Evolutionary conservation across 1,139 yeast genomes (phyloP).

Genomic region (Blastobotrys persicus): DNA sequence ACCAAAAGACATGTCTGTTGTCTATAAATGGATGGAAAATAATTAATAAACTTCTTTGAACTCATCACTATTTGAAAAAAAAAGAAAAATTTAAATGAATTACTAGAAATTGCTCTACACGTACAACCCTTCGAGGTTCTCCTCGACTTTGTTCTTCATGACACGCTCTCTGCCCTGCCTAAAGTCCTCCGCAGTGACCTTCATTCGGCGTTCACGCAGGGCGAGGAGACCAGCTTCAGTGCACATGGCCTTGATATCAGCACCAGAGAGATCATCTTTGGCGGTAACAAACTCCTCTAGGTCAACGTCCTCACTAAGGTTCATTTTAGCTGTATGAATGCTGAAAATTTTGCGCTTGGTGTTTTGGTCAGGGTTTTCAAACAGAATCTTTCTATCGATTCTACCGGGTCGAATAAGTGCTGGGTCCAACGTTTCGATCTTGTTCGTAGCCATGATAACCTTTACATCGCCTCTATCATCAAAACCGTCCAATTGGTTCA

Average conservation of each 20-base stretch:
- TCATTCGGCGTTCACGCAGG: slow-evolving; percentile 96
- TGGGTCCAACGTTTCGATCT: slow-evolving; percentile 92
- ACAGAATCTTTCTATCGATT: slow-evolving; percentile 93
- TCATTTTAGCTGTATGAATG: slow-evolving; percentile 96
- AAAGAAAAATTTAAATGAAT: too few relatives aligned
- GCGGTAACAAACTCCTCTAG: slow-evolving; percentile 86
- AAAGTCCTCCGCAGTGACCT: slow-evolving; percentile 93
- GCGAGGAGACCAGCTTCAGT: slow-evolving; percentile 97
- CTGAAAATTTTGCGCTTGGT: slow-evolving; percentile 91
- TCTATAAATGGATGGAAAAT: slow-evolving; percentile 33
- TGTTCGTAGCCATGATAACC: slow-evolving; percentile 98
- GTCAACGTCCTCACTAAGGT: slow-evolving; percentile 79
- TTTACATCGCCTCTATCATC: slow-evolving; percentile 98
- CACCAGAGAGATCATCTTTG: slow-evolving; percentile 95
- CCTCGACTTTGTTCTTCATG: slow-evolving; percentile 95
- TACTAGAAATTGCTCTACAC: slow-evolving; percentile 43
- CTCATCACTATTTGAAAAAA: too few relatives aligned
- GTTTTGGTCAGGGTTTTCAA: slow-evolving; percentile 91
- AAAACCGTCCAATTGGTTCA: slow-evolving; percentile 96
- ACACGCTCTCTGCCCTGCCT: slow-evolving; percentile 94
- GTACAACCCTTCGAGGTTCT: slow-evolving; percentile 92
- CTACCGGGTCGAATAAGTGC: slow-evolving; percentile 98
- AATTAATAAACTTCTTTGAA: too few relatives aligned
- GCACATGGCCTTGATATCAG: slow-evolving; percentile 97
- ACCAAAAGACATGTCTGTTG: slow-evolving; percentile 36